Conservation (phyloP, 345 rosid genomes). For the Lumnitzera racemosa region DNA sequence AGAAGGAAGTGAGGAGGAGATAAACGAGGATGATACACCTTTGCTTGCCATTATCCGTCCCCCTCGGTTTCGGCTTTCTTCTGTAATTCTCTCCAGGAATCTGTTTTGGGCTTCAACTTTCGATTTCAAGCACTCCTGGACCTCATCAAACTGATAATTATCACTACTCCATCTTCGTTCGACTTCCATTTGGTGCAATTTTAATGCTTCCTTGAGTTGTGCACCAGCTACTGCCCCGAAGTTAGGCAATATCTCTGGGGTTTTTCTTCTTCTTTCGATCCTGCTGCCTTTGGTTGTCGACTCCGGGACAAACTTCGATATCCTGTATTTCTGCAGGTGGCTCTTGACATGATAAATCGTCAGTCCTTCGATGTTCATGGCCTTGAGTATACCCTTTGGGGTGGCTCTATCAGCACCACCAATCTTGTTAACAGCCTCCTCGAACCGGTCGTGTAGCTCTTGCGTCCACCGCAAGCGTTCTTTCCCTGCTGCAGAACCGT, state of each 20-base stretch:
- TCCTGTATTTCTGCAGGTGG: conserved; percentile 71
- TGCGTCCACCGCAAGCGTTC: conserved; percentile 18
- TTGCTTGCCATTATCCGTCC: conserved; percentile 5
- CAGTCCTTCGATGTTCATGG: conserved; percentile 39
- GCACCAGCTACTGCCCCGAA: conserved; percentile 45
- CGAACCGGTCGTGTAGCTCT: conserved; percentile 16
- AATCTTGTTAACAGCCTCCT: conserved; percentile 10
- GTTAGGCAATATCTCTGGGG: conserved; percentile 51
- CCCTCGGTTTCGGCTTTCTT: conserved; percentile 17
- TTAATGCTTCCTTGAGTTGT: conserved; percentile 47
- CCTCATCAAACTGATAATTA: conserved; percentile 15
- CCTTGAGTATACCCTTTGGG: conserved; percentile 56
- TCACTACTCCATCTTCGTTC: conserved; percentile 26
- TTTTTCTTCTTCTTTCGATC: conserved; percentile 32
- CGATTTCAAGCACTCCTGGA: conserved; percentile 38
- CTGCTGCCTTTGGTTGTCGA: conserved; percentile 43
- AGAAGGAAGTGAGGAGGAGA: conserved; percentile 3
- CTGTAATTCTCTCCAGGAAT: conserved; percentile 35
- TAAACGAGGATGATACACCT: background rate
- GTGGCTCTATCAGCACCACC: conserved; percentile 36
- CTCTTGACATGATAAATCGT: conserved; percentile 70
- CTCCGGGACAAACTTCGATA: conserved; percentile 48
- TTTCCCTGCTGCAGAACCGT: conserved; percentile 2
- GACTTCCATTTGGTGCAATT: conserved; percentile 34
- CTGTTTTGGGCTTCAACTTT: conserved; percentile 53